Conservation (phyloP, 192 early-diverging fungal genomes). For the Irineochytrium annulatum region DNA sequence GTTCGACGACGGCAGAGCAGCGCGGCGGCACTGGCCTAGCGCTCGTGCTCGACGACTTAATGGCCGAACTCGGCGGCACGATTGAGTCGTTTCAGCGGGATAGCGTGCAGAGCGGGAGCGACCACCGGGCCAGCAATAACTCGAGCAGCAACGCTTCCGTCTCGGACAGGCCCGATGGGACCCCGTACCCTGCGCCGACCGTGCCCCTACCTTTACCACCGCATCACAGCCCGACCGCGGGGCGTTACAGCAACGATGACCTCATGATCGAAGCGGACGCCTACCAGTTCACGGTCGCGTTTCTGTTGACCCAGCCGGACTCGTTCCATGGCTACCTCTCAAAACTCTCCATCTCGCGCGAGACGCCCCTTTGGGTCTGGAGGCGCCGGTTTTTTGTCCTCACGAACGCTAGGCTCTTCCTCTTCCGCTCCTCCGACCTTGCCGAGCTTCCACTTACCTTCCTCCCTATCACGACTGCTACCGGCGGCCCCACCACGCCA, state of each 20-base stretch:
- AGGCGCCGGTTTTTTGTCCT: conserved; percentile 4
- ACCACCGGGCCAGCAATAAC: background rate
- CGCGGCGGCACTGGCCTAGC: background rate
- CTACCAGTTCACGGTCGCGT: background rate
- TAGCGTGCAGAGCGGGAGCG: background rate
- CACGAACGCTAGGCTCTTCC: background rate
- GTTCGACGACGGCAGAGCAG: no score
- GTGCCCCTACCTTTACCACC: background rate
- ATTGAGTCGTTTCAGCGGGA: background rate
- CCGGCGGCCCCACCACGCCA: no score
- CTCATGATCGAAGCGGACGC: no score
- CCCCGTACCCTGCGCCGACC: background rate
- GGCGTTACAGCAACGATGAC: background rate
- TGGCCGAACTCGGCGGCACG: background rate
- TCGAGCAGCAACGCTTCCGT: background rate
- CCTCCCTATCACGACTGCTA: background rate
- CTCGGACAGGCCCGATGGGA: background rate
- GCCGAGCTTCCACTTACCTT: conserved; percentile 2
- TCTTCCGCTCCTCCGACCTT: conserved; percentile 6
- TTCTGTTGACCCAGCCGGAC: background rate
- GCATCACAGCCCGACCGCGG: background rate
- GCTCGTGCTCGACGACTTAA: background rate
- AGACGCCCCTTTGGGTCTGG: conserved; percentile 1
- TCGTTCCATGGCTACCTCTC: conserved; percentile 4
- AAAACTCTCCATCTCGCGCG: conserved; percentile 6